Conservation (phyloP, 345 rosid species). For the Diplotaxis tenuifolia region DNA sequence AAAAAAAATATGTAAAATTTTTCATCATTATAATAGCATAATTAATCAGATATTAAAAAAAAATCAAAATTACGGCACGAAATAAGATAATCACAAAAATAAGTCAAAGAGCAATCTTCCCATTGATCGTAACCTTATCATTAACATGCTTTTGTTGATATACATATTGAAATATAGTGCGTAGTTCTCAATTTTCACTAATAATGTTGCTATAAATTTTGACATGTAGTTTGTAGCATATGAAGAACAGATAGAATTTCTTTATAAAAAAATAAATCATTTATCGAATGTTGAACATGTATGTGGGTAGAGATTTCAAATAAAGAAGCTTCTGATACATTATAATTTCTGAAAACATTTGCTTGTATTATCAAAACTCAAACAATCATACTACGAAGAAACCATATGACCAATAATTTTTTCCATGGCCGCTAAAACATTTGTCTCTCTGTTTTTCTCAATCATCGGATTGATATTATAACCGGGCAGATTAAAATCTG, state of each 20-base stretch:
- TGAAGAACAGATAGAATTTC: neutral
- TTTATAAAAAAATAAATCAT: too few relatives aligned
- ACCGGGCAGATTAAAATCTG: conserved; percentile 14
- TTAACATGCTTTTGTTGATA: neutral
- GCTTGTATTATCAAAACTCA: neutral
- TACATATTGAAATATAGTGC: neutral
- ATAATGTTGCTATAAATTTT: neutral
- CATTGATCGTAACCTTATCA: neutral
- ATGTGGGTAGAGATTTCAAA: neutral
- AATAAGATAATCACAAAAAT: too few relatives aligned
- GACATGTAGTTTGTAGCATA: neutral
- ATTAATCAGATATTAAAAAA: too few relatives aligned
- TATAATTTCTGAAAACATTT: neutral
- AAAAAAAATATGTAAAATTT: too few relatives aligned
- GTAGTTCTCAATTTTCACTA: neutral
- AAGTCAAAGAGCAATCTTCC: conserved; percentile 21
- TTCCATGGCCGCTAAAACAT: conserved; percentile 12
- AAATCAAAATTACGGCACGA: too few relatives aligned
- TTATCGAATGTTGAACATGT: too few relatives aligned
- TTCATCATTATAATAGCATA: too few relatives aligned
- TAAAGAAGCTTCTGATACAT: neutral
- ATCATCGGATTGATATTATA: conserved; percentile 21
- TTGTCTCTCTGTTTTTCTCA: conserved; percentile 12
- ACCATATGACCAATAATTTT: conserved; percentile 1
- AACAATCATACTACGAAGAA: neutral